Evolutionary conservation across 805 yeast species (phyloP), one percentile per base, ranked within the genome.

Genomic region (Nakazawaea ernobii): DNA sequence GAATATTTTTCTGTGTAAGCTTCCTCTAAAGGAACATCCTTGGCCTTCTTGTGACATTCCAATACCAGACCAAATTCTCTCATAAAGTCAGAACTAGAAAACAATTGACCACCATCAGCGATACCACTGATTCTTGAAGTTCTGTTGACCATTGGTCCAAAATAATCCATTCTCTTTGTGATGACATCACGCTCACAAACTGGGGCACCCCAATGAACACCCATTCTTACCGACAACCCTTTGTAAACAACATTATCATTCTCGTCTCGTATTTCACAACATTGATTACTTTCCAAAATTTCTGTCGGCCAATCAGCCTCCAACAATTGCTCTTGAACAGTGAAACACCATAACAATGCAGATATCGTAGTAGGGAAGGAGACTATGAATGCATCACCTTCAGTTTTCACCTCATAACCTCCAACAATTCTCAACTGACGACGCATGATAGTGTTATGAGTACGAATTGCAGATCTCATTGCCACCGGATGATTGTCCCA

Each of bases 351-450:
- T 33, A 89, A 72, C 52, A 94, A 70, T 0, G 98, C 98, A 15
- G 92, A 75, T 0, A 92, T 79, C 0, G 96, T 92, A 0, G 96
- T 84, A 0, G 97, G 96, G 64, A 94, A 94, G 10, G 97, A 88
- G 11, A 94, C 97, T 88, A 94, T 91, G 57, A 94, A 94, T 0
- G 99, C 96, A 73, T 94, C 99, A 60, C 99, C 99, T 79, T 94
- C 99, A 1, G 97, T 94, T 63, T 94, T 94, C 27, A 94, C 99
- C 63, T 94, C 99, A 62, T 94, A 94, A 2, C 99, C 99, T 32
- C 98, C 97, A 60, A 87, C 88, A 42, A 91, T 83, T 55, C 97
- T 77, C 52, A 94, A 68, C 55, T 89, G 95, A 43, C 98, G 78
- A 59, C 99, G 80, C 99, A 94, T 94, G 29, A 94, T 79, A 20